Base-by-base conservation (phyloP, 176 grass and related monocot genomes). In the Guadua angustifolia region DNA sequence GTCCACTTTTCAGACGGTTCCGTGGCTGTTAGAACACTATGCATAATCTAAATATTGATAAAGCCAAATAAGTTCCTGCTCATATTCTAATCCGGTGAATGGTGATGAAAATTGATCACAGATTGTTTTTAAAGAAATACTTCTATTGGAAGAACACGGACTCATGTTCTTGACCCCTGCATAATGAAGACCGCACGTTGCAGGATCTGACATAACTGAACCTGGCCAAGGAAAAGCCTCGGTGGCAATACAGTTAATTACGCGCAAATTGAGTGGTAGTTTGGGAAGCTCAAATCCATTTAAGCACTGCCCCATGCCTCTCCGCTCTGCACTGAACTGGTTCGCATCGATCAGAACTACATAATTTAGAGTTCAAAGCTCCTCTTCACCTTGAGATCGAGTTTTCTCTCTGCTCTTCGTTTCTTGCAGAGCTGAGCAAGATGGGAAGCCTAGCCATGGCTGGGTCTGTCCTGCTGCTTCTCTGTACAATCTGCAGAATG, bases 151-250 rank as follows among this genome's bases (percentile, higher is more conserved):
- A 53, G 68, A 86, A 74, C 82, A 66, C 69, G 77, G 82, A 85
- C 82, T 74, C 58, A 46, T 72, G 75, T 81, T 84, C 77, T 89
- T 84, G 83, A 80, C 35, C 82, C 40, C 46, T 66, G n/a, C 26
- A 52, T 42, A 24, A 75, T 71, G 43, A 69, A 69, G 43, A 55
- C 77, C 64, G 64, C 65, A 86, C 63, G 53, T 75, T 75, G 45
- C 64, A 81, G 47, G 56, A 82, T 52, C 73, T 69, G 77, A 82
- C 77, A 19, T 21, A 43, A 52, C 72, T 22, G 83, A 85, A 26
- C 39, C 65, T 56, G 40, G 39, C 46, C n/a, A 68, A 47, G 52
- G 16, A 42, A 63, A 78, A 44, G 73, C 42, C 13, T 18, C 43
- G 62, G 47, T 88, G 82, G 75, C 87, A 84, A 38, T 33, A 17